Conservation (phyloP, 2,329 filamentous ascomycete genomes). For the Aspergillus fructus region DNA sequence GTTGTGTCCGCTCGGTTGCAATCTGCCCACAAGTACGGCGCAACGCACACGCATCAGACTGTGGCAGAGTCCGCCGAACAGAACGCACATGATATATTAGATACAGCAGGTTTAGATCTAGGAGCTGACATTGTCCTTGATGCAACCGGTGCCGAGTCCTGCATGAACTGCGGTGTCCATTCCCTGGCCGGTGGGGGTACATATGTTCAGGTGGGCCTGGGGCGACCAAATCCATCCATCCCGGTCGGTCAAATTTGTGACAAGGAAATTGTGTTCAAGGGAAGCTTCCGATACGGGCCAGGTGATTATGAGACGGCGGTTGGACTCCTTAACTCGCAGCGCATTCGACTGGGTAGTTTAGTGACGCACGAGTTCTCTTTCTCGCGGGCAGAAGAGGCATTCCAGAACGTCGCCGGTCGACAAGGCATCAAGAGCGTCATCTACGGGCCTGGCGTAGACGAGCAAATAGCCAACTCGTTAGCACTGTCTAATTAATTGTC, state of each 20-base stretch:
- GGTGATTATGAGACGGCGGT: slow-evolving; percentile 82
- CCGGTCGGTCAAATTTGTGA: slow-evolving; percentile 74
- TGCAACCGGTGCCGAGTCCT: slow-evolving; percentile 71
- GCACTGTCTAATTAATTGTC: not conserved
- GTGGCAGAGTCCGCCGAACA: slow-evolving; percentile 62
- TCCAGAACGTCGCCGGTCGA: slow-evolving; percentile 76
- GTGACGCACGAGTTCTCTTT: slow-evolving; percentile 75
- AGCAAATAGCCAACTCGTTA: slow-evolving; percentile 12
- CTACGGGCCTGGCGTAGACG: slow-evolving; percentile 28
- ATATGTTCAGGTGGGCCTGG: slow-evolving; percentile 84
- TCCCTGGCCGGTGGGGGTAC: slow-evolving; percentile 66
- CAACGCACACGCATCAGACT: slow-evolving; percentile 54
- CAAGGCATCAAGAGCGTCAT: slow-evolving; percentile 52
- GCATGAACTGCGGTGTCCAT: slow-evolving; percentile 69
- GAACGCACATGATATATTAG: slow-evolving; percentile 67
- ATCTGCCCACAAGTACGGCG: slow-evolving; percentile 68
- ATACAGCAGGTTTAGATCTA: slow-evolving; percentile 56
- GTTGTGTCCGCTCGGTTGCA: slow-evolving; percentile 64
- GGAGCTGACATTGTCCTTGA: slow-evolving; percentile 76
- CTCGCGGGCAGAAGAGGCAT: slow-evolving; percentile 75
- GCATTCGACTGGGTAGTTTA: slow-evolving; percentile 71
- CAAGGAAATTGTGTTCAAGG: slow-evolving; percentile 81
- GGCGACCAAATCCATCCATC: slow-evolving; percentile 68
- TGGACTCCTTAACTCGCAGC: slow-evolving; percentile 61
- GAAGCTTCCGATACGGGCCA: slow-evolving; percentile 80